Base-by-base conservation (phyloP, 257 asterid genomes). In the Penstemon davidsonii region DNA sequence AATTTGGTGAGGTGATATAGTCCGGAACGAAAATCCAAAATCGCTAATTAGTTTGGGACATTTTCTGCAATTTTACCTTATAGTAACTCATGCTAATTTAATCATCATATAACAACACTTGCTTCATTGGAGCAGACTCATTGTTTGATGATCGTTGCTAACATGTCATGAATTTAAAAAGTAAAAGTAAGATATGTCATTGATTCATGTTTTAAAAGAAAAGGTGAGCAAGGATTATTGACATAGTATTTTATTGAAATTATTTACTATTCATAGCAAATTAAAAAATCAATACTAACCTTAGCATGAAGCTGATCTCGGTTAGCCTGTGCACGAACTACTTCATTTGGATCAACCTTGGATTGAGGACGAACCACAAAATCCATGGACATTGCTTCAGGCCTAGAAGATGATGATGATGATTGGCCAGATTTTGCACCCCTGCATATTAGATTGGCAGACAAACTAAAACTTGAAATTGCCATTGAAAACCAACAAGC, bases 391-490 rank as follows among this genome's bases (percentile, higher is more conserved):
- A 85, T 81, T 11, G 91, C 73, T 69, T 69, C 73, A 46, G 73
- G 73, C 67, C 73, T 58, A 5, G 73, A 44, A 58, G 88, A 78
- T 69, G 89, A 59, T 76, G 91, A 71, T 25, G 33, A 90, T 56
- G 95, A 85, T 49, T 74, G 87, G 37, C 96, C 90, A 67, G 98
- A 74, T 78, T 86, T 92, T 59, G 76, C 72, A 12, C 89, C 90
- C 86, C 97, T 92, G 80, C 33, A 25, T 2, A 25, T 25, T 11
- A 79, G 36, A 74, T 67, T 56, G 68, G n/a, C 66, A 70, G 36
- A 60, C 19, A 42, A 71, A 64, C 73, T 71, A 77, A 25, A 25
- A 25, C 33, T 25, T 25, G 33, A 25, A 25, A 25, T 25, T 25
- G 33, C 33, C 33, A 25, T 25, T 18, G 11, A 65, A 9, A 65